Evolutionary conservation across 2,329 filamentous ascomycete species (phyloP), one percentile per base, ranked within the genome.

Genomic region (Botryotinia convoluta): DNA sequence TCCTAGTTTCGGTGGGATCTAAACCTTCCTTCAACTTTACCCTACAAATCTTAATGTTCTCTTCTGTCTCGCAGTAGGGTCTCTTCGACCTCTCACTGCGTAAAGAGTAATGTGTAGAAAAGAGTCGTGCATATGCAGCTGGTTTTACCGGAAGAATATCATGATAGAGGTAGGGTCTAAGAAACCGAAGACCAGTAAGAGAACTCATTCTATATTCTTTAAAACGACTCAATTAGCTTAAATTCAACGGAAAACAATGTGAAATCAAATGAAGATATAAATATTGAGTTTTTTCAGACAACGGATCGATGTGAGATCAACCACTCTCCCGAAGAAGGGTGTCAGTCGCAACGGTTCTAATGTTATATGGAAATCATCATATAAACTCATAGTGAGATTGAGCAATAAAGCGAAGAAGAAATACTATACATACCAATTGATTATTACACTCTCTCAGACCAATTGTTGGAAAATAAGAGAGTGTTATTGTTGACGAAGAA

Each of bases 311-410:
- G 83, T 86, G 81, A 84, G 84, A 87, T 88, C 86, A 87, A 82
- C 81, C 85, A 85, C 82, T 57, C 65, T 68, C 65, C 83, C 77
- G 77, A 78, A 82, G 83, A 69, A 59, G 54, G 57, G 82, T 84
- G 84, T 88, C 86, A 87, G 84, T 87, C 85, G 86, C 86, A 87
- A 87, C 86, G 86, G 86, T 87, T 87, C 86, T 87, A 84, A 84
- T 79, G 81, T 84, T 82, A 83, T 82, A 84, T 82, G 80, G 81
- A 80, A 82, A 82, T 87, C 86, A 87, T 87, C 86, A 87, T 83
- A 44, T 60, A 64, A 45, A 72, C 70, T 72, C 70, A 37, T 59
- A 37, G 26, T n/a, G 18, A 16, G n/a, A 29, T 42, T 32, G 37
- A 42, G 35, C 10, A 32, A 42, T 29, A n/a, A 16, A 68, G 14